These are phyloP conservation scores for Tolypocladium paradoxum DNA, from an alignment of 2,329 filamentous ascomycete species.

Conservation along the genomic window DNA sequence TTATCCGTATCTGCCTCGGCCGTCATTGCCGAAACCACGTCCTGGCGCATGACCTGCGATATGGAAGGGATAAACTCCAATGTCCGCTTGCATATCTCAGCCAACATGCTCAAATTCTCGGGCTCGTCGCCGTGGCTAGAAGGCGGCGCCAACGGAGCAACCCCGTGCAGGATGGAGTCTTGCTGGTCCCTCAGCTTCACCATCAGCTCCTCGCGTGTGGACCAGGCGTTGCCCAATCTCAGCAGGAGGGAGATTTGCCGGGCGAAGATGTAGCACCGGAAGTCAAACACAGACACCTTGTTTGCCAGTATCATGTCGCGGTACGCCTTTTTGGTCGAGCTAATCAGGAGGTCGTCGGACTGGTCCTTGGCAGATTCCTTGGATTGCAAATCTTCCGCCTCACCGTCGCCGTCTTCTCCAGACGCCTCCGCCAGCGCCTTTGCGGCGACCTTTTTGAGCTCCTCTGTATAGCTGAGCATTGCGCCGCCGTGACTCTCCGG, in stretches of 20 bases:
- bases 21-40: conserved; percentile 56
- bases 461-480: conserved; percentile 62
- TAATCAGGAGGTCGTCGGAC: conserved; percentile 49
- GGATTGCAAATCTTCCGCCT: conserved; percentile 41
- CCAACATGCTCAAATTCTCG: conserved; percentile 70
- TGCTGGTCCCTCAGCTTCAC: conserved; percentile 53
- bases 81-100: conserved; percentile 74
- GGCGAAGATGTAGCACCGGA: conserved; percentile 86
- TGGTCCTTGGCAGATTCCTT: conserved; percentile 25
- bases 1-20: conserved; percentile 25
- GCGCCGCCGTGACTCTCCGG: conserved; percentile 59
- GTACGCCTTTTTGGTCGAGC: conserved; percentile 65
- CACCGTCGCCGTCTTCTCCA: conserved; percentile 20
- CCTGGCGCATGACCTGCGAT: conserved; percentile 67
- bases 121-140: conserved; percentile 45
- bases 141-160: conserved; percentile 39
- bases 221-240: conserved; percentile 66
- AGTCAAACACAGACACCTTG: conserved; percentile 93
- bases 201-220: conserved; percentile 50
- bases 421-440: conserved; percentile 32
- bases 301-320: conserved; percentile 86
- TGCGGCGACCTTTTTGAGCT: conserved; percentile 52
- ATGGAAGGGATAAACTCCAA: conserved; percentile 76
- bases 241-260: conserved; percentile 76
- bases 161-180: conserved; percentile 45